Evolutionary conservation across 208 protist species (phyloP).

Genomic region (Leishmania arabica): DNA sequence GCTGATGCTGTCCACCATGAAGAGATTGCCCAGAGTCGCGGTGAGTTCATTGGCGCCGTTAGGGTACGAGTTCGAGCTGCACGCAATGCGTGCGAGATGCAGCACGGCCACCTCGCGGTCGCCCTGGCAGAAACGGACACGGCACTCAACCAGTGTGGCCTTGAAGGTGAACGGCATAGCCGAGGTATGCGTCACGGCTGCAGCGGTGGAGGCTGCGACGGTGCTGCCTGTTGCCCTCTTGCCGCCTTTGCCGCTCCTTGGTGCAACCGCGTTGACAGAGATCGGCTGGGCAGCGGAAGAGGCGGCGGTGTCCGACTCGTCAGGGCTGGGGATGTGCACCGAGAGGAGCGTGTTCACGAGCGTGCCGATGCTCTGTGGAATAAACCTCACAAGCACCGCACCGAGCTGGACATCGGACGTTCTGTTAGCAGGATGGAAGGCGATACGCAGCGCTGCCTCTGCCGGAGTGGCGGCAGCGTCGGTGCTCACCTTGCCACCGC

Average conservation of each 20-base stretch:
- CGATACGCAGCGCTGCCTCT: slow-evolving; percentile 27
- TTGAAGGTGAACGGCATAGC: slow-evolving; percentile 18
- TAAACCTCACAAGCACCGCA: slow-evolving; percentile 54
- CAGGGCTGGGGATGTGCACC: slow-evolving; percentile 42
- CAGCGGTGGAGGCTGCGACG: neutral
- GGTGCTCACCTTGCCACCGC: neutral
- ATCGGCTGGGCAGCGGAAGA: neutral
- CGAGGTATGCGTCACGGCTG: neutral
- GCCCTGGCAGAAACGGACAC: slow-evolving; percentile 43
- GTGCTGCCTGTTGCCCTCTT: neutral
- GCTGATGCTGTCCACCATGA: slow-evolving; percentile 50
- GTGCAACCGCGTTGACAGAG: neutral
- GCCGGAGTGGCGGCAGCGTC: neutral
- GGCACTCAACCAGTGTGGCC: slow-evolving; percentile 27
- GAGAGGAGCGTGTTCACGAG: slow-evolving; percentile 78
- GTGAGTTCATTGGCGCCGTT: slow-evolving; percentile 44
- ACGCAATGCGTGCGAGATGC: slow-evolving; percentile 29
- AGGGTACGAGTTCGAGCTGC: slow-evolving; percentile 30
- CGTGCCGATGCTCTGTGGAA: slow-evolving; percentile 65
- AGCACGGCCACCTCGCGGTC: slow-evolving; percentile 50
- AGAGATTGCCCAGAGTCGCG: slow-evolving; percentile 51
- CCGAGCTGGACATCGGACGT: slow-evolving; percentile 35
- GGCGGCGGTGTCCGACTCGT: slow-evolving; percentile 3
- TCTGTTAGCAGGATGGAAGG: slow-evolving; percentile 34
- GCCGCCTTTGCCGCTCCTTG: neutral